A percentile compares a stretch with the other conserved stretches of the same genome.
phyloP scores from a whole-genome alignment of 129 eudicot species.

The Arctium minus region DNA sequence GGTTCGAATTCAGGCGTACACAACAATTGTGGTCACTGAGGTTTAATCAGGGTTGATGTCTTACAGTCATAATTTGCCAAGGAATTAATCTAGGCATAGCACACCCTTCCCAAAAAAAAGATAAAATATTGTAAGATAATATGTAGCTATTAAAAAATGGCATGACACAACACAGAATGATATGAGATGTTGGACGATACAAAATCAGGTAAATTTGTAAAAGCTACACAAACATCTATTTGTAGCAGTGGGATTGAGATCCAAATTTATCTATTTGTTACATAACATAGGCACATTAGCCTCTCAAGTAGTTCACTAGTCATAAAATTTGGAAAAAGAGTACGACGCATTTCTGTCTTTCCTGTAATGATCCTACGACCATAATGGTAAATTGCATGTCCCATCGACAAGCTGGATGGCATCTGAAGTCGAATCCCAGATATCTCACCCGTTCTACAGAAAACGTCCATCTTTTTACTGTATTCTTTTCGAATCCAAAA shows the following conservation, averaged over 20 bases:
- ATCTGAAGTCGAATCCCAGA: background rate
- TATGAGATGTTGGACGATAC: background rate
- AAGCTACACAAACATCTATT: background rate
- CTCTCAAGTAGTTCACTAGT: background rate
- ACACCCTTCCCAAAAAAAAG: too few relatives aligned
- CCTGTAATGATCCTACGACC: background rate
- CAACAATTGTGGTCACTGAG: too few relatives aligned
- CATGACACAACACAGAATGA: background rate
- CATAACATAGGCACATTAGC: background rate
- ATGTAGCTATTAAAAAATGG: too few relatives aligned
- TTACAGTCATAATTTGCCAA: too few relatives aligned
- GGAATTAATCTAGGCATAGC: too few relatives aligned
- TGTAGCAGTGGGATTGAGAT: background rate
- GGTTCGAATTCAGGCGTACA: too few relatives aligned
- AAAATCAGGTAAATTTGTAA: background rate
- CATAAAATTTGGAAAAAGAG: background rate
- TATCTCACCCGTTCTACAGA: background rate
- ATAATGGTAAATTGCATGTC: background rate
- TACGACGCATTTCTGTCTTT: background rate
- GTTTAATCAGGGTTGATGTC: too few relatives aligned
- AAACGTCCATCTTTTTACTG: background rate
- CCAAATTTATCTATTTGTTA: background rate
- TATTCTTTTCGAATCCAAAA: constrained; percentile 5
- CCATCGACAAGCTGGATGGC: background rate
- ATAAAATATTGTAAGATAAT: too few relatives aligned